These are phyloP conservation scores for Harringtonia lauricola DNA, from an alignment of 2,329 filamentous ascomycete genomes.

Conservation along the genomic window DNA sequence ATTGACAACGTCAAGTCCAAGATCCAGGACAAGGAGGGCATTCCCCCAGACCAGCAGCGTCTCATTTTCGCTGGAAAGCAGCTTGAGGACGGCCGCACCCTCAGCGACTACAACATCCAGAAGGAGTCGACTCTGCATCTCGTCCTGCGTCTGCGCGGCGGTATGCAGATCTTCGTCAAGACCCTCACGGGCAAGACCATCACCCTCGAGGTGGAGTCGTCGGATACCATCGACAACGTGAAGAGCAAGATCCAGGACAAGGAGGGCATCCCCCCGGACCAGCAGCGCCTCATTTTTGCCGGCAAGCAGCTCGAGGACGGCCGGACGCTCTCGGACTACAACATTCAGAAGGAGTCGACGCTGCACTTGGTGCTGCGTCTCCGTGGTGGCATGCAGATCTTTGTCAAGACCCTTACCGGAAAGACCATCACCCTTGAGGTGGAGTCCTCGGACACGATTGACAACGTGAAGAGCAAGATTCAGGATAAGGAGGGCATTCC, in stretches of 20 bases:
- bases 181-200: slow-evolving; percentile 91
- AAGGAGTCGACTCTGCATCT: slow-evolving; percentile 62
- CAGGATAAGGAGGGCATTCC: slow-evolving; percentile 91
- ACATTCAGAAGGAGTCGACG: slow-evolving; percentile 88
- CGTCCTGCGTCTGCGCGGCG: slow-evolving; percentile 59
- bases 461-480: slow-evolving; percentile 92
- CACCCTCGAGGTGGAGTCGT: slow-evolving; percentile 79
- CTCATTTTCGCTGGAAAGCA: slow-evolving; percentile 64
- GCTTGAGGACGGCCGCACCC: slow-evolving; percentile 42
- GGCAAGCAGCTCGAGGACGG: slow-evolving; percentile 96
- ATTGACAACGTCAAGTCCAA: slow-evolving; percentile 90
- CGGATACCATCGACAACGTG: slow-evolving; percentile 90
- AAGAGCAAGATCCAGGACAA: slow-evolving; percentile 98
- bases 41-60: slow-evolving; percentile 82
- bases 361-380: slow-evolving; percentile 80
- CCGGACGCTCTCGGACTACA: slow-evolving; percentile 82
- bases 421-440: slow-evolving; percentile 94
- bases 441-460: slow-evolving; percentile 80
- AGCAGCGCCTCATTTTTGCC: slow-evolving; percentile 92
- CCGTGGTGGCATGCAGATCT: slow-evolving; percentile 83
- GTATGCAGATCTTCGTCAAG: slow-evolving; percentile 68
- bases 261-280: slow-evolving; percentile 91
- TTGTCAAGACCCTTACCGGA: slow-evolving; percentile 77
- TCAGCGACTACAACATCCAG: slow-evolving; percentile 80
- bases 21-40: slow-evolving; percentile 87